phyloP scores from a whole-genome alignment of 31 red algal genomes.

The Odonthalia washingtoniensis region DNA sequence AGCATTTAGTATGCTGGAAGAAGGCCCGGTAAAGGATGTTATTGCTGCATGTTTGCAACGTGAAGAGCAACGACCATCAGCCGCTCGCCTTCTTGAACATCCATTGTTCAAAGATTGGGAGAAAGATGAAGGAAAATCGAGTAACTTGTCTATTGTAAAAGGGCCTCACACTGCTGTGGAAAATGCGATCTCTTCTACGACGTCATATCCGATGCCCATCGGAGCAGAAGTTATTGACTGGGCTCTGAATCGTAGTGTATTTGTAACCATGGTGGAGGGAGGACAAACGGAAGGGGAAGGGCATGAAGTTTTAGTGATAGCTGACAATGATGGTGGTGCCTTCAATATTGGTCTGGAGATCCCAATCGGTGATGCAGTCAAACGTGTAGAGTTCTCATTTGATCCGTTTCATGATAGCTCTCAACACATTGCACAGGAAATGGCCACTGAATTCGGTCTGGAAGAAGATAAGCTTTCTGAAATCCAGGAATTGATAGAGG shows the following conservation, averaged over 20 bases:
- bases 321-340: slow-evolving; percentile 64
- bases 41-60: slow-evolving; percentile 89
- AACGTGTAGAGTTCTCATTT: slow-evolving; percentile 94
- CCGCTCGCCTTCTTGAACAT: slow-evolving; percentile 76
- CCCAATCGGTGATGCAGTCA: slow-evolving; percentile 88
- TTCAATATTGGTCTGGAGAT: slow-evolving; percentile 82
- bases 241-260: slow-evolving; percentile 68
- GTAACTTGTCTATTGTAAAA: slow-evolving; percentile 86
- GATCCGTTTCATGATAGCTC: slow-evolving; percentile 90
- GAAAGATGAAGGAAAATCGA: slow-evolving; percentile 79
- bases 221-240: slow-evolving; percentile 71
- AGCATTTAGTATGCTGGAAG: slow-evolving; percentile 70
- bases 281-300: slow-evolving; percentile 53
- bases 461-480: slow-evolving; percentile 70
- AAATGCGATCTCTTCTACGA: slow-evolving; percentile 7
- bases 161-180: slow-evolving; percentile 9
- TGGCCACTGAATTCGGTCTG: slow-evolving; percentile 92
- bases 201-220: slow-evolving; percentile 44
- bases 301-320: slow-evolving; percentile 50
- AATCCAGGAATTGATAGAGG: slow-evolving; percentile 85
- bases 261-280: slow-evolving; percentile 64
- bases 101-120: slow-evolving; percentile 97
- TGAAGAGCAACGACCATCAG: slow-evolving; percentile 85
- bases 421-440: slow-evolving; percentile 90
- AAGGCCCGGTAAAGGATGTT: slow-evolving; percentile 90